Evolutionary conservation across 768 basidiomycete species (phyloP), one percentile per base, ranked within the genome.

Genomic region (Pleurotus citrinopileatus): DNA sequence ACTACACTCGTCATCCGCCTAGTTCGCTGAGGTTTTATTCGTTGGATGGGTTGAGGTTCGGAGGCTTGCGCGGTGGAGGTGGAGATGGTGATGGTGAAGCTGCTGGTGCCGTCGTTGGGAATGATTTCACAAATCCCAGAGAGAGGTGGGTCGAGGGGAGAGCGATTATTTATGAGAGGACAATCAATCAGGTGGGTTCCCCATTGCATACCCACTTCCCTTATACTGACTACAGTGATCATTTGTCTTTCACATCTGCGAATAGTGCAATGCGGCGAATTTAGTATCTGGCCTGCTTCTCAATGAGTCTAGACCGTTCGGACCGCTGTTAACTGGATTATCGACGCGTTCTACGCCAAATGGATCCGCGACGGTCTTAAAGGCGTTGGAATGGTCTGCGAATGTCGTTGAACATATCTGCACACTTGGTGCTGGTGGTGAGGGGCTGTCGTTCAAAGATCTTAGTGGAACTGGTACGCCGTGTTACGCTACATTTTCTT

Each of bases 21-120:
- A 65, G 69, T 4, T 80, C 82, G 3, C 69, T 89, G 55, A 78
- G 87, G n/a, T 89, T 86, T 58, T 85, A 91, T 60, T 68, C 81
- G 0, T 64, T 87, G 19, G 71, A 76, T 45, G 65, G 69, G 3
- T 62, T 73, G 8, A 55, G 61, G 10, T 64, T 68, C 34, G 57
- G 68, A 60, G 27, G 66, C 20, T 10, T 64, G 38, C 42, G 29
- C 52, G 51, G 60, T 4, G 40, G 23, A 25, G 57, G 55, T 45
- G 42, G 20, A 28, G 32, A 50, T 40, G 10, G 8, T 17, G 7
- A 26, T 13, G 43, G 5, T 8, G 19, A 17, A 19, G 15, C 38
- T 7, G 38, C 38, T 7, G 38, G 7, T 7, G 15, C 55, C 13
- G 67, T 68, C 32, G 60, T 73, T n/a, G 56, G 61, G 13, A 70